These are phyloP conservation scores for Detonula confervacea DNA, from an alignment of 352 stramenopile species.

Conservation along the genomic window DNA sequence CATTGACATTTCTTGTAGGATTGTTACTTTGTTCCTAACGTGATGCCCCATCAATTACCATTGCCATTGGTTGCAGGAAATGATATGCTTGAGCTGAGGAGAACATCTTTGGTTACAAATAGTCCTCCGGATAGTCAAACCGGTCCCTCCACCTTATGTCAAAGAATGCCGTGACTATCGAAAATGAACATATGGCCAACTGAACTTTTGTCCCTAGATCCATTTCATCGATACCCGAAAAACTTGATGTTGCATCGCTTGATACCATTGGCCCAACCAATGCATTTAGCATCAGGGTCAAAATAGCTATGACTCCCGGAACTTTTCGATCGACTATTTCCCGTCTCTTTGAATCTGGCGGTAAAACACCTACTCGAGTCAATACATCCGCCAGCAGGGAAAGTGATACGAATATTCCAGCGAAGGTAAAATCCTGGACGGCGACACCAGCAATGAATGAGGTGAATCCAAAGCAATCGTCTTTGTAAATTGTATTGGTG, in stretches of 20 bases:
- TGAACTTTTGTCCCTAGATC: neutral
- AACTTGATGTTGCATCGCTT: too few relatives aligned
- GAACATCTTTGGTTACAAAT: too few relatives aligned
- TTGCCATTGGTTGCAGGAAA: too few relatives aligned
- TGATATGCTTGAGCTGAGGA: too few relatives aligned
- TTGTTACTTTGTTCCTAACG: too few relatives aligned
- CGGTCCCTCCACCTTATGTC: neutral
- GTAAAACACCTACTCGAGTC: neutral
- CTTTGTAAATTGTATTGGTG: neutral
- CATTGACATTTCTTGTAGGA: too few relatives aligned
- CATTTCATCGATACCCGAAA: too few relatives aligned
- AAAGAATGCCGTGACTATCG: neutral
- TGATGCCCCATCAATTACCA: too few relatives aligned
- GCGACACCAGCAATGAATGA: neutral
- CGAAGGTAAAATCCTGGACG: neutral
- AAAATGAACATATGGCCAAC: neutral
- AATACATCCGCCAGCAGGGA: neutral
- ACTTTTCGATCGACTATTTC: neutral
- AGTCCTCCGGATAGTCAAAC: neutral
- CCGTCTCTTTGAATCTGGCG: neutral
- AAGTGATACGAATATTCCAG: neutral
- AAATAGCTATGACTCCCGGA: neutral
- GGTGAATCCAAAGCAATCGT: neutral
- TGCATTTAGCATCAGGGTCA: neutral
- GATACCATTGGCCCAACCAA: too few relatives aligned